Evolutionary conservation across 2,329 filamentous ascomycete genomes (phyloP).

Genomic region (Capronia americana): DNA sequence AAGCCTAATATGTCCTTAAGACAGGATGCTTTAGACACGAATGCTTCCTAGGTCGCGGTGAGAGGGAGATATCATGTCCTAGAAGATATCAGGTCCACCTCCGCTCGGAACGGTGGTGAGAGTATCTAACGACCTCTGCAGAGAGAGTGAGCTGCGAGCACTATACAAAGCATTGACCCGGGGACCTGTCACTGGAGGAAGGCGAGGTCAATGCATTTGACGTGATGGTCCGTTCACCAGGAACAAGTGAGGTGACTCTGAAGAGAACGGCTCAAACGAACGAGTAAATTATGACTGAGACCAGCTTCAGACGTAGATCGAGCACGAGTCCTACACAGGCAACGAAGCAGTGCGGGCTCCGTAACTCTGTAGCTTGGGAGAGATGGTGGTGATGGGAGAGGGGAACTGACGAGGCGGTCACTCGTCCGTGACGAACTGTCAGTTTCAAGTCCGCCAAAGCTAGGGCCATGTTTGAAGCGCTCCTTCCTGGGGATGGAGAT

Average conservation of each 20-base stretch:
- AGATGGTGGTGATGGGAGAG: conserved; percentile 1
- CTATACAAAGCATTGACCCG: not conserved
- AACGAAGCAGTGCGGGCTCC: conserved; percentile 3
- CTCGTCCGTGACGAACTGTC: conserved; percentile 4
- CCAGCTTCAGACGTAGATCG: not conserved
- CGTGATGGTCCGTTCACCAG: not conserved
- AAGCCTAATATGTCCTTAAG: not conserved
- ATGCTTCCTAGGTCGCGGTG: not conserved
- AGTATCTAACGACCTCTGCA: not conserved
- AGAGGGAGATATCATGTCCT: not conserved
- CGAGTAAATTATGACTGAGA: not conserved
- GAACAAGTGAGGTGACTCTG: not conserved
- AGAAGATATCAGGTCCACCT: not conserved
- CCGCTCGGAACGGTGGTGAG: not conserved
- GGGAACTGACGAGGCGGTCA: conserved; percentile 5
- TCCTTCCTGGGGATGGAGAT: conserved; percentile 5
- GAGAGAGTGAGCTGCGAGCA: not conserved
- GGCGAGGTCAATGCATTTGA: not conserved
- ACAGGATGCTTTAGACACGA: not conserved
- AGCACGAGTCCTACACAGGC: conserved; percentile 1
- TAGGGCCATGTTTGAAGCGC: conserved; percentile 3
- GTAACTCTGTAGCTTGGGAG: not conserved
- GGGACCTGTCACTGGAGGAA: not conserved
- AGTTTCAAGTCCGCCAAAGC: conserved; percentile 12
- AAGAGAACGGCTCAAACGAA: not conserved